These are phyloP conservation scores for Trichosporon ovoides DNA, from an alignment of 1,284 basidiomycete species.

Conservation along the genomic window DNA sequence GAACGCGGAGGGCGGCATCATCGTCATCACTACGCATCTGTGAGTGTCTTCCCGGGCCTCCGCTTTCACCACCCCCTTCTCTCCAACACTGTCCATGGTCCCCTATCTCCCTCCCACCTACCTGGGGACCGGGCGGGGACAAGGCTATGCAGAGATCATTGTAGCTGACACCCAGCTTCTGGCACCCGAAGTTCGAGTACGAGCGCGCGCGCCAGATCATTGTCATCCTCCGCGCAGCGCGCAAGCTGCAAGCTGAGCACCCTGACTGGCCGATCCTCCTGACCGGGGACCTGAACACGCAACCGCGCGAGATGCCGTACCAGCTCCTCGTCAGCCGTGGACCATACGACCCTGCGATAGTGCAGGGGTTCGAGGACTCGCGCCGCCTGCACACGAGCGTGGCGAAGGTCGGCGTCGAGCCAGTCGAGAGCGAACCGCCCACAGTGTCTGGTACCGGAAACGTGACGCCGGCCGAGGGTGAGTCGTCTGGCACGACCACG, in stretches of 20 bases:
- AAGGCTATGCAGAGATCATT: no score
- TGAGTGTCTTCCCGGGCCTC: conserved; percentile 21
- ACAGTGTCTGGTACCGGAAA: conserved; percentile 13
- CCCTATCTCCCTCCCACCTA: no score
- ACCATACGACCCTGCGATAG: conserved; percentile 57
- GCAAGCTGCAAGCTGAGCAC: background rate
- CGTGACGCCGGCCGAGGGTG: conserved; percentile 3
- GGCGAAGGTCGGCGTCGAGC: conserved; percentile 52
- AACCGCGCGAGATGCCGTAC: conserved; percentile 79
- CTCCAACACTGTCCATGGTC: no score
- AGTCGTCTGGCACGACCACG: no score
- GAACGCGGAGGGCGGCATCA: conserved; percentile 50
- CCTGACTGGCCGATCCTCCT: conserved; percentile 15
- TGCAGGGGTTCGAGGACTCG: conserved; percentile 58
- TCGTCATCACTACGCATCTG: conserved; percentile 62
- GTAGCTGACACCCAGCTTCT: conserved; percentile 57
- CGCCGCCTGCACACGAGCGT: conserved; percentile 76
- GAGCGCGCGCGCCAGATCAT: conserved; percentile 68
- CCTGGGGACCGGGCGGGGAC: no score
- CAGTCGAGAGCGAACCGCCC: conserved; percentile 7
- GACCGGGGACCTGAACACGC: conserved; percentile 79
- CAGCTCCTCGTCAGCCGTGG: conserved; percentile 57
- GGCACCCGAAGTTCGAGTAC: conserved; percentile 89
- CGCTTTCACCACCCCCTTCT: no score
- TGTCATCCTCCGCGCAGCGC: conserved; percentile 59